Conservation (phyloP, 2,329 filamentous ascomycete genomes). For the Aspergillus alliaceus region DNA sequence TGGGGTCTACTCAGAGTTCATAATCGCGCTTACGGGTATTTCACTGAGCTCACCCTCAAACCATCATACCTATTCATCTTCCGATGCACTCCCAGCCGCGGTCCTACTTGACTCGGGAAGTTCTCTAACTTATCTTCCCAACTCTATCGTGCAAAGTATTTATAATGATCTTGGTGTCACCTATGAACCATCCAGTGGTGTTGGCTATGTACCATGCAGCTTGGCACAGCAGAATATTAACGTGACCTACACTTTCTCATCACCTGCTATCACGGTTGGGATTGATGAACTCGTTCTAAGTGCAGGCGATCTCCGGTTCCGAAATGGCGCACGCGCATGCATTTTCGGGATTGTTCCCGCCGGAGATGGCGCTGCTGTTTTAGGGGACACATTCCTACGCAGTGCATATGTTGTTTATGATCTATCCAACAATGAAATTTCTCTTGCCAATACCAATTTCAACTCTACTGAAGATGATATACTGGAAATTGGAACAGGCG, state of each 20-base stretch:
- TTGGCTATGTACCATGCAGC: slow-evolving; percentile 55
- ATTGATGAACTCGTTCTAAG: slow-evolving; percentile 58
- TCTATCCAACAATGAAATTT: slow-evolving; percentile 60
- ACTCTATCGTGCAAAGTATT: slow-evolving; percentile 44
- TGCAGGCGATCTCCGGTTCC: slow-evolving; percentile 41
- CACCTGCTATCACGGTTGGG: slow-evolving; percentile 54
- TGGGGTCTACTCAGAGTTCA: slow-evolving; percentile 61
- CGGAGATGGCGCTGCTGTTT: slow-evolving; percentile 47
- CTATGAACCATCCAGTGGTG: slow-evolving; percentile 56
- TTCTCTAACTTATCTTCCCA: slow-evolving; percentile 41
- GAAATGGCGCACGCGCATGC: slow-evolving; percentile 39
- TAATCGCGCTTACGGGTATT: slow-evolving; percentile 67
- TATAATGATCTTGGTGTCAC: slow-evolving; percentile 60
- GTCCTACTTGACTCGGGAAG: slow-evolving; percentile 42
- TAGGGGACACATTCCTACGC: slow-evolving; percentile 64
- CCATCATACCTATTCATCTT: slow-evolving; percentile 31
- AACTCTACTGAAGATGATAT: slow-evolving; percentile 53
- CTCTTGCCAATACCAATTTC: slow-evolving; percentile 61
- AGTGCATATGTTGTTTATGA: slow-evolving; percentile 66
- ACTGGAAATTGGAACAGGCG: slow-evolving; percentile 54
- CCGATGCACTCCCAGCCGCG: slow-evolving; percentile 43
- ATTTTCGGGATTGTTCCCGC: slow-evolving; percentile 54
- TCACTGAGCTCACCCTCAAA: slow-evolving; percentile 33
- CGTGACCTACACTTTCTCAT: slow-evolving; percentile 59
- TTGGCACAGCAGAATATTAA: slow-evolving; percentile 50